Conservation (phyloP, 345 rosid species). For the Theobroma cacao region DNA sequence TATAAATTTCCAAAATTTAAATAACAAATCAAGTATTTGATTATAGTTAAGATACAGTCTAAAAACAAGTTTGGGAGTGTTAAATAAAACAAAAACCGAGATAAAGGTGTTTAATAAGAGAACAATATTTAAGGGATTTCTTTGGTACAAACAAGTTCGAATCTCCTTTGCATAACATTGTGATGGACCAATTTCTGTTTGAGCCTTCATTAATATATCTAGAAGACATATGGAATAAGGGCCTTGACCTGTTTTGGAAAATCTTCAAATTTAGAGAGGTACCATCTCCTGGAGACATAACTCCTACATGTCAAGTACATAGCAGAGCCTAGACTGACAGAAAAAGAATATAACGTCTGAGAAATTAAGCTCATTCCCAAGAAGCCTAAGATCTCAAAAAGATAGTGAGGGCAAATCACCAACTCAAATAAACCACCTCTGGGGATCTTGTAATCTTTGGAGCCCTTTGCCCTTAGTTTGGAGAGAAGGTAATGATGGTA, state of each 20-base stretch:
- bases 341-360: slow-evolving; percentile 47
- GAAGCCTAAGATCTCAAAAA: slow-evolving; percentile 63
- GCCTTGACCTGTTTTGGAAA: slow-evolving; percentile 55
- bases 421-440: slow-evolving; percentile 56
- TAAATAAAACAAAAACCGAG: too few species aligned
- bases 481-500: slow-evolving; percentile 76
- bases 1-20: too few species aligned
- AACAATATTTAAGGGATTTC: too few species aligned
- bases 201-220: slow-evolving; percentile 13
- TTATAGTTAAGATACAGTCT: too few species aligned
- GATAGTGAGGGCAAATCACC: slow-evolving; percentile 73
- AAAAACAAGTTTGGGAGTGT: too few species aligned
- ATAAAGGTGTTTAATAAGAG: too few species aligned
- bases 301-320: slow-evolving; percentile 64
- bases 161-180: too few species aligned
- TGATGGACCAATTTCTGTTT: too few species aligned
- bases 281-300: slow-evolving; percentile 66
- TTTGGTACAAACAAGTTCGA: too few species aligned
- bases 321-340: slow-evolving; percentile 33
- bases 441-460: slow-evolving; percentile 62
- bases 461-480: slow-evolving; percentile 39
- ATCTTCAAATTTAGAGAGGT: slow-evolving; percentile 60
- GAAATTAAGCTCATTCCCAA: slow-evolving; percentile 53
- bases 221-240: slow-evolving; percentile 56
- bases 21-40: too few species aligned